phyloP scores from a whole-genome alignment of 768 basidiomycete species.

The Amanita exitialis region DNA sequence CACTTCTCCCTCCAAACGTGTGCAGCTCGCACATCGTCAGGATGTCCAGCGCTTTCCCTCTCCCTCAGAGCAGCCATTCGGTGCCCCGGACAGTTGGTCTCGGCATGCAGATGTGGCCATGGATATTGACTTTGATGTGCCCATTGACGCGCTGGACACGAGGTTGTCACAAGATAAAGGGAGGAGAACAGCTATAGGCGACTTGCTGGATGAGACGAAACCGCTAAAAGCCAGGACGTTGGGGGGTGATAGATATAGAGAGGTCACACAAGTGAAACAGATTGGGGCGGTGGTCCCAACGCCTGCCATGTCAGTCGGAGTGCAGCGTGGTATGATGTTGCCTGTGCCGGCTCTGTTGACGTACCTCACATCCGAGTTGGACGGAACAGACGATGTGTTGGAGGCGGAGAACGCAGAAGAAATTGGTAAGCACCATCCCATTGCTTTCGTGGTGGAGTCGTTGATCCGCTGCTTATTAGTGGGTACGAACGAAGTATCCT shows the following conservation, averaged over 20 bases:
- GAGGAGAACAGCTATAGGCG: constrained; percentile 34
- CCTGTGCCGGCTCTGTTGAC: constrained; percentile 54
- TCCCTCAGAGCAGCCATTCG: constrained; percentile 40
- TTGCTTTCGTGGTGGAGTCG: not conserved
- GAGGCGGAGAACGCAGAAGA: constrained; percentile 75
- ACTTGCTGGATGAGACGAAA: constrained; percentile 29
- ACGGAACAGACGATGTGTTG: constrained; percentile 56
- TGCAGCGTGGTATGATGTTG: constrained; percentile 24
- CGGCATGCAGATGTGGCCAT: constrained; percentile 31
- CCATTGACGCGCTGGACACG: constrained; percentile 43
- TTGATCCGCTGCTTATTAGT: not conserved
- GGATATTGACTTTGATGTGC: constrained; percentile 48
- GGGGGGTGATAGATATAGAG: constrained; percentile 56
- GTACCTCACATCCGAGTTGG: constrained; percentile 46
- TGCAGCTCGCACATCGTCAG: constrained; percentile 21
- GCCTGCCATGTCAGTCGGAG: constrained; percentile 8
- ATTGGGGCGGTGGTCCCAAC: constrained; percentile 24
- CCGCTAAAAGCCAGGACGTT: constrained; percentile 41
- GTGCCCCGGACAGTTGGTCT: constrained; percentile 25
- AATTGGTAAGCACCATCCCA: constrained; percentile 30
- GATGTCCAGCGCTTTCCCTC: constrained; percentile 29
- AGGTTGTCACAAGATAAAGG: constrained; percentile 8
- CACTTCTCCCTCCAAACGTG: constrained; percentile 25
- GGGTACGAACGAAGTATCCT: constrained; percentile 64
- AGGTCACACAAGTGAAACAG: constrained; percentile 41